Evolutionary conservation across 2,329 filamentous ascomycete species (phyloP), one percentile per base, ranked within the genome.

Genomic region (Apiospora malaysiana): DNA sequence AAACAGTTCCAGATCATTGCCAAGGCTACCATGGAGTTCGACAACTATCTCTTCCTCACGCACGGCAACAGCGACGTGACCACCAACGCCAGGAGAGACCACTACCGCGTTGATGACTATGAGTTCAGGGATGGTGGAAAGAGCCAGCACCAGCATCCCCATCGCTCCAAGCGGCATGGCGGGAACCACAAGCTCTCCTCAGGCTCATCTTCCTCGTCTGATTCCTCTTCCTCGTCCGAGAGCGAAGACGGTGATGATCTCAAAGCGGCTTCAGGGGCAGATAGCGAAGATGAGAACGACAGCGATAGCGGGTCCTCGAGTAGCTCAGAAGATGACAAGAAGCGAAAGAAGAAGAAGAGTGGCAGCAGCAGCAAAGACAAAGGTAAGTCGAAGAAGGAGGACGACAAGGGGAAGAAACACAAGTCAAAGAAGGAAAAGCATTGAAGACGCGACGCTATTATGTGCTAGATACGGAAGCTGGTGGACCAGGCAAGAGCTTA

Each of bases 311-410:
- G 2, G 10, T 59, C 27, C 4, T 63, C 56, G 16, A 70, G 68
- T 43, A 65, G 43, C 59, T 75, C 77, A 69, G 73, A 81, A 9
- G 37, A 37, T 71, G 42, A 68, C 8, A 63, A 25, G n/a, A 56
- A 63, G 45, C 23, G 49, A 42, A 68, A 51, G 51, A 51, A 49
- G 10, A 63, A 63, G 42, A 71, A 7, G 18, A n/a, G 32, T 47
- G 40, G 40, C 46, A 25, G 45, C 49, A 43, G 68, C 8, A 21
- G 66, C 25, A 27, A 21, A 9, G 16, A 56, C 40, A 66, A 45
- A 12, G 23, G 21, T 14, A 69, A 59, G 56, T 65, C 69, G 23
- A 70, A 68, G 27, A 49, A 47, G 32, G 42, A 47, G n/a, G 68
- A 40, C 18, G 59, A 43, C 18, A 45, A 69, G 27, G 46, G 46